phyloP scores from a whole-genome alignment of 2,329 filamentous ascomycete genomes.

The Hypomyces perniciosus region DNA sequence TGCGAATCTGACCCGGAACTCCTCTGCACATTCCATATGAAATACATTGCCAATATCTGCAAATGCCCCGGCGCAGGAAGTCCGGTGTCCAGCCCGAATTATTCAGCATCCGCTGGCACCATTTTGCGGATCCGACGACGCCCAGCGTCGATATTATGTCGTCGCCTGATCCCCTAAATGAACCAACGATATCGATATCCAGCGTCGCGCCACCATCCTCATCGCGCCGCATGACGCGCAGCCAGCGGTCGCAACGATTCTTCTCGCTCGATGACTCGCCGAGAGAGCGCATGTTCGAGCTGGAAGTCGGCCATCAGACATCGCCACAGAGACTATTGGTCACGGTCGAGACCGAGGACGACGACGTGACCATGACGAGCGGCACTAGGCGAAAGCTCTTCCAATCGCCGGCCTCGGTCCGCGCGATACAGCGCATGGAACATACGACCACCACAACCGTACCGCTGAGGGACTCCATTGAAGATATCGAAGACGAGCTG shows the following conservation, averaged over 20 bases:
- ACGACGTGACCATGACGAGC: constrained; percentile 23
- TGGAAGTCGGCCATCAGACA: constrained; percentile 46
- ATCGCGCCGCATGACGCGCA: constrained; percentile 39
- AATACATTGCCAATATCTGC: constrained; percentile 12
- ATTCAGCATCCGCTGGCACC: constrained; percentile 31
- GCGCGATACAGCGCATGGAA: constrained; percentile 29
- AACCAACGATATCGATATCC: constrained; percentile 26
- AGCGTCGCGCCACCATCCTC: constrained; percentile 30
- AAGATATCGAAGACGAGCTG: constrained; percentile 28
- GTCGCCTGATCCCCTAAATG: constrained; percentile 47
- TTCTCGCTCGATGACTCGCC: constrained; percentile 39
- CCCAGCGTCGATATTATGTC: constrained; percentile 40
- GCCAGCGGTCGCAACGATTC: constrained; percentile 35
- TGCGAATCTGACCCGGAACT: neutral
- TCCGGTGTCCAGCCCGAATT: constrained; percentile 21
- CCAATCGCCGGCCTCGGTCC: constrained; percentile 36
- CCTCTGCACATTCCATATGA: constrained; percentile 8
- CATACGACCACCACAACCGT: constrained; percentile 44
- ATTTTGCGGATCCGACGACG: constrained; percentile 29
- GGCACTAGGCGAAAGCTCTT: constrained; percentile 38
- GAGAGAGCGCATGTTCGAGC: constrained; percentile 51
- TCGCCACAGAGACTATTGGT: constrained; percentile 50
- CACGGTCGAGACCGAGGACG: constrained; percentile 28
- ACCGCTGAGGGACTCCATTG: constrained; percentile 41
- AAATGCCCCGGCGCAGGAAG: constrained; percentile 26